Evolutionary conservation across 192 early-diverging fungal species (phyloP).

Genomic region (Backusella tarrabulga): DNA sequence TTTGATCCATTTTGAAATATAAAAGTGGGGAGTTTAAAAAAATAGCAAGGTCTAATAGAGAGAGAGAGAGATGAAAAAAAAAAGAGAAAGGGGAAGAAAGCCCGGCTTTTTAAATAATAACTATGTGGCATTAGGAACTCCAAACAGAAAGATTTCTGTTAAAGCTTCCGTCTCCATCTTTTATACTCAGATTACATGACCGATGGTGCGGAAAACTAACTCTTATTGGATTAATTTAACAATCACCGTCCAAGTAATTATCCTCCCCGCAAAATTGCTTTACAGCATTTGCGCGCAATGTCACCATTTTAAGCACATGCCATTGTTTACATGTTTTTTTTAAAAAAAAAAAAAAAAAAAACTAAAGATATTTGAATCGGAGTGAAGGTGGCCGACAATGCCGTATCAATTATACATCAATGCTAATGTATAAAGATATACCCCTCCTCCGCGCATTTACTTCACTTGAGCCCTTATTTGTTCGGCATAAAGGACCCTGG

Average conservation of each 20-base stretch:
- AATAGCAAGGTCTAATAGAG: neutral
- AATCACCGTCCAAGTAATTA: neutral
- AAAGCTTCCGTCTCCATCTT: neutral
- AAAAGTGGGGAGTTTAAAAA: neutral
- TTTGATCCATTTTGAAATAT: neutral
- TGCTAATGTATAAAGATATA: neutral
- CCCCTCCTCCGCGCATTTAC: neutral
- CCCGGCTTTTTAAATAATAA: neutral
- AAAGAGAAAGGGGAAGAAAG: neutral
- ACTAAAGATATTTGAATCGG: neutral
- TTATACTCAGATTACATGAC: neutral
- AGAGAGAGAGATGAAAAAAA: neutral
- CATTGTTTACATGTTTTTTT: neutral
- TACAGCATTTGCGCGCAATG: neutral
- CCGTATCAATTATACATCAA: neutral
- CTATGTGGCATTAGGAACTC: neutral
- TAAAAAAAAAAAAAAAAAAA: neutral
- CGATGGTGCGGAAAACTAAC: neutral
- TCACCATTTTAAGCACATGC: neutral
- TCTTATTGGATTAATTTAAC: neutral
- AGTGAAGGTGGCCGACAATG: neutral
- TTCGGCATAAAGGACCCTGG: neutral
- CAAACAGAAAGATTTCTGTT: neutral
- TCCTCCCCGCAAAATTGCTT: neutral
- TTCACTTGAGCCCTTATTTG: neutral